A percentile compares a stretch with the other conserved stretches of the same genome.
Conservation (phyloP, 805 yeast species). For the Millerozyma acaciae region DNA sequence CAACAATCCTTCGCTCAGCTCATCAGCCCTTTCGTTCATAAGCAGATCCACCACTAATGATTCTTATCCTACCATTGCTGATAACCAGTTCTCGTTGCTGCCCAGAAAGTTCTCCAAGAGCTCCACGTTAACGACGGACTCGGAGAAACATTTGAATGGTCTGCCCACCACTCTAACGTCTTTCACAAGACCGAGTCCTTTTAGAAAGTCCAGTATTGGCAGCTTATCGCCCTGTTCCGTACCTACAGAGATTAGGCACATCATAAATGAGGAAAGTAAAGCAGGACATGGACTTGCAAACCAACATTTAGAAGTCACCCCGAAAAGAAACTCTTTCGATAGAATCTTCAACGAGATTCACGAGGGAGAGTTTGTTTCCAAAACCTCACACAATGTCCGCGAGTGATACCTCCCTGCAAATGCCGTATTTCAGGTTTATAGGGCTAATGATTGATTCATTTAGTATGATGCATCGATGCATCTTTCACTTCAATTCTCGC, state of each 20-base stretch:
- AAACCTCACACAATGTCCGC: constrained; percentile 8
- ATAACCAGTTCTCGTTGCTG: constrained; percentile 8
- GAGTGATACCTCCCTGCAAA: constrained; percentile 1
- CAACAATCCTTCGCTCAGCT: constrained; percentile 28
- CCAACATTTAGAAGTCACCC: neutral
- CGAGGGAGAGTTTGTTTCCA: constrained; percentile 7
- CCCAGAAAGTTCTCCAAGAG: constrained; percentile 10
- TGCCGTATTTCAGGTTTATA: neutral
- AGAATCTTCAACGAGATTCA: constrained; percentile 3
- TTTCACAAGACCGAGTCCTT: neutral
- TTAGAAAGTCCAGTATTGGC: constrained; percentile 1
- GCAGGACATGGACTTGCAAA: neutral
- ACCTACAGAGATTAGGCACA: constrained; percentile 4
- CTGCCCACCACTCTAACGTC: constrained; percentile 5
- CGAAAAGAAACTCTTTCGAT: constrained; percentile 7
- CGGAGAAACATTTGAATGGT: constrained; percentile 4
- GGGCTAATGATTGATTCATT: neutral
- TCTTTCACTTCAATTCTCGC: too few species aligned
- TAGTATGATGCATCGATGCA: too few species aligned
- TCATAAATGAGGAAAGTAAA: constrained; percentile 4
- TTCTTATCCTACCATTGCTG: constrained; percentile 2
- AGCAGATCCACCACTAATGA: constrained; percentile 4
- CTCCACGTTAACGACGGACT: constrained; percentile 1
- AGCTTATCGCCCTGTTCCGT: constrained; percentile 1
- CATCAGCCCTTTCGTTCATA: constrained; percentile 12